Base-by-base conservation (phyloP, 2,329 filamentous ascomycete genomes). In the Knufia petricola region DNA sequence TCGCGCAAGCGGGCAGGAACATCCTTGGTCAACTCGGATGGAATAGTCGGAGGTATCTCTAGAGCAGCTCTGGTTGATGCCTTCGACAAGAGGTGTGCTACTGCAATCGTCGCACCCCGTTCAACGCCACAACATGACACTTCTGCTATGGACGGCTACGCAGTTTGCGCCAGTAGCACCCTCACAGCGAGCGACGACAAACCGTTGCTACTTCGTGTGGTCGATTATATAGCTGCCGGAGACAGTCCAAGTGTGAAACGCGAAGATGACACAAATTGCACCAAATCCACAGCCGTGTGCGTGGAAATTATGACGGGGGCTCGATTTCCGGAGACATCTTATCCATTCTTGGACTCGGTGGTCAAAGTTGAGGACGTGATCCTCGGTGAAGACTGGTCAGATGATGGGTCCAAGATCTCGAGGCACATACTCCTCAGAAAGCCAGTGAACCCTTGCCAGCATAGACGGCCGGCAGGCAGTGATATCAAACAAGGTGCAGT, bases 221-320 rank as follows among this genome's bases (percentile, higher is more conserved):
- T 32, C 6, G 56, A 48, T 12, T 52, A 44, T 3, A 54, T 54
- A 2, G 58, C 56, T 7, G 56, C 59, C 1, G 56, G 58, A 2
- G 55, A 58, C 30, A 28, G 34, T 13, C 49, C 51, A 9, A 24
- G 9, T 21, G 9, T 9, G 15, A 40, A 23, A 23, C 21, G 15
- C 8, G 4, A 40, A 3, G 19, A 19, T 40, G 17, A n/a, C 10
- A n/a, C 10, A 9, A 40, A 6, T 40, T 40, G 17, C n/a, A n/a
- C n/a, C n/a, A 9, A 4, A 40, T 9, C 15, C 6, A 4, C 37
- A 21, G n/a, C 3, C 32, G 21, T 53, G 10, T 63, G 61, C 36
- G 53, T 61, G 20, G 59, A 63, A 48, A 61, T 64, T 28, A 63
- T 62, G 60, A 63, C 60, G 2, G 61, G 61, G 10, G 61, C 59